Base-by-base conservation (phyloP, 768 basidiomycete genomes). In the Daedalea quercina region DNA sequence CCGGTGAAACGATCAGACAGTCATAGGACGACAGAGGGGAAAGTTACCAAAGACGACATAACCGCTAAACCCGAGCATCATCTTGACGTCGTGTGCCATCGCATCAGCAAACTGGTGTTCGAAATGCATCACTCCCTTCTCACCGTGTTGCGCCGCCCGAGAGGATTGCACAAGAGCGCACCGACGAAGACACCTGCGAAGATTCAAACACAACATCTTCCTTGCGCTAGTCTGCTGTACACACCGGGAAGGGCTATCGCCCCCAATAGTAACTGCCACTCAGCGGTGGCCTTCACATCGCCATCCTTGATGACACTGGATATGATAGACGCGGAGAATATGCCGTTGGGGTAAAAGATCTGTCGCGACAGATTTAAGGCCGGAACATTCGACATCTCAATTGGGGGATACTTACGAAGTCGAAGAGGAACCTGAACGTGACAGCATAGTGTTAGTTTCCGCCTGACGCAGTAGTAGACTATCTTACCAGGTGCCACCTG, bases 301-400 rank as follows among this genome's bases (percentile, higher is more conserved):
- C 72, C 71, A 35, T 76, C 61, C 44, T 79, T 75, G 44, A 85
- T 82, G 26, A 88, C 78, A 44, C 77, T 79, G 3, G 84, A 76
- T 25, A 89, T 85, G 53, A 86, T 87, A 3, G 79, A 76, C 6
- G 79, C 79, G 24, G 78, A 79, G 68, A 85, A 87, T 7, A 85
- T 79, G n/a, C 84, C 84, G 57, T 87, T 87, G 0, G 84, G 86
- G 65, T 86, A 87, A 4, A 81, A 81, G 28, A 88, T 75, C 79
- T 81, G 35, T n/a, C 13, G 25, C 3, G 7, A 22, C 23, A 44
- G 9, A 4, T 7, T 44, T 9, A 44, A n/a, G 19, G 23, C 9
- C 13, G 37, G 3, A 19, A 6, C 15, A 6, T 3, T 40, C 37
- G 15, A 40, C 4, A 19, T 17, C 33, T 11, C 40, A 28, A 31